These are phyloP conservation scores for Solanum lycopersicoides DNA, from an alignment of 257 asterid species.

Conservation along the genomic window DNA sequence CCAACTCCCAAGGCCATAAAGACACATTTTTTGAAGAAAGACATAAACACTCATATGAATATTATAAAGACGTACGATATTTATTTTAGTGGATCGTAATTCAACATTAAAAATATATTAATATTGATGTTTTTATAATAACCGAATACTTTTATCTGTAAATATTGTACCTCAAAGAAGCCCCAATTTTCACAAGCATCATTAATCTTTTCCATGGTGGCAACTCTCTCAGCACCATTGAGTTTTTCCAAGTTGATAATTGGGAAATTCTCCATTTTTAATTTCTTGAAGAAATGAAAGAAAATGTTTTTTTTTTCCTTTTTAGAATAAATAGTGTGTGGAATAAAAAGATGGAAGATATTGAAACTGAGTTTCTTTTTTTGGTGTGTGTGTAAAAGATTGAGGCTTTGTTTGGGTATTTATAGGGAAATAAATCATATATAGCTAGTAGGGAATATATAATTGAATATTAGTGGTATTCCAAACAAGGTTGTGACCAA, in stretches of 20 bases:
- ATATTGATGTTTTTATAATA: background rate
- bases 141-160: background rate
- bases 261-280: conserved; percentile 9
- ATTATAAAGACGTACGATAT: background rate
- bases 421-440: background rate
- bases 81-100: background rate
- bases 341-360: background rate
- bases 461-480: background rate
- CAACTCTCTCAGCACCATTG: background rate
- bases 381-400: background rate
- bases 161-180: conserved; percentile 8
- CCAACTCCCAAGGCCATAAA: background rate
- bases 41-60: background rate
- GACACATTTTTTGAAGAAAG: background rate
- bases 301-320: background rate
- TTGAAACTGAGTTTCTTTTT: background rate
- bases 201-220: conserved; percentile 3
- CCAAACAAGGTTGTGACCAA: background rate
- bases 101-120: background rate
- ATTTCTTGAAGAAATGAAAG: background rate
- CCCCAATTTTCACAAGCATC: conserved; percentile 21
- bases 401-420: background rate
- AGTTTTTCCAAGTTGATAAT: conserved; percentile 9
- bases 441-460: background rate
- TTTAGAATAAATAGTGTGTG: background rate